A percentile compares a stretch with the other conserved stretches of the same genome.
phyloP scores from a whole-genome alignment of 2,329 filamentous ascomycete species.

The Fusarium chuoi region DNA sequence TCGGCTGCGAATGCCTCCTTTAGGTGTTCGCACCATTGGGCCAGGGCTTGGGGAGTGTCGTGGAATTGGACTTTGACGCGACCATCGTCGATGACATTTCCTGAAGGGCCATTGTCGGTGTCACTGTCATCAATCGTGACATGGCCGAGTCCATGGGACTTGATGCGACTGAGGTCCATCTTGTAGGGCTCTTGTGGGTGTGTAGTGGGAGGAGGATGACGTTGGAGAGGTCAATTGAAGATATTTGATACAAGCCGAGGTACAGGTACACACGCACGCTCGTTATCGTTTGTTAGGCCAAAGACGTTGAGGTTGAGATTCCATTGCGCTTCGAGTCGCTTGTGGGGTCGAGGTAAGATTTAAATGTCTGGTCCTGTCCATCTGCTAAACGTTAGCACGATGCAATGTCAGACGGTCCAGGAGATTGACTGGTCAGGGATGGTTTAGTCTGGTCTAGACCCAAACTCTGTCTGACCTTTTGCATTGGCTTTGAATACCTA shows the following conservation, averaged over 20 bases:
- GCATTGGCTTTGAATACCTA: not conserved
- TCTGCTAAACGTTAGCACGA: not conserved
- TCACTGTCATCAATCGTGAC: slow-evolving; percentile 39
- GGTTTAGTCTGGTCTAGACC: not conserved
- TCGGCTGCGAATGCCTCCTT: slow-evolving; percentile 23
- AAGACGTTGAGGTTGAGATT: not conserved
- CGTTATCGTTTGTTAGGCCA: not conserved
- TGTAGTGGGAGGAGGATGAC: not conserved
- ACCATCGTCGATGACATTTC: slow-evolving; percentile 45
- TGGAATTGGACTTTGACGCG: slow-evolving; percentile 48
- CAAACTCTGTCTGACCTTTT: slow-evolving; percentile 1
- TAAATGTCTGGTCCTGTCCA: not conserved
- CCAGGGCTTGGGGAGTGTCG: slow-evolving; percentile 41
- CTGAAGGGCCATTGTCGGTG: slow-evolving; percentile 35
- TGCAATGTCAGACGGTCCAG: not conserved
- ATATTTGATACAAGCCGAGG: not conserved
- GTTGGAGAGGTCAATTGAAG: not conserved
- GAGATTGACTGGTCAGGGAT: not conserved
- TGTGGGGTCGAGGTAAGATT: slow-evolving; percentile 8
- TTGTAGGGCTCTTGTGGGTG: not conserved
- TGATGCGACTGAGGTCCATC: slow-evolving; percentile 46
- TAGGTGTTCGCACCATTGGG: slow-evolving; percentile 42
- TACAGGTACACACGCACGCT: not conserved
- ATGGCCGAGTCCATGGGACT: slow-evolving; percentile 44
- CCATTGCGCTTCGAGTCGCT: slow-evolving; percentile 1